Conservation (phyloP, 139 green algal genomes). For the Chlorella ohadii region DNA sequence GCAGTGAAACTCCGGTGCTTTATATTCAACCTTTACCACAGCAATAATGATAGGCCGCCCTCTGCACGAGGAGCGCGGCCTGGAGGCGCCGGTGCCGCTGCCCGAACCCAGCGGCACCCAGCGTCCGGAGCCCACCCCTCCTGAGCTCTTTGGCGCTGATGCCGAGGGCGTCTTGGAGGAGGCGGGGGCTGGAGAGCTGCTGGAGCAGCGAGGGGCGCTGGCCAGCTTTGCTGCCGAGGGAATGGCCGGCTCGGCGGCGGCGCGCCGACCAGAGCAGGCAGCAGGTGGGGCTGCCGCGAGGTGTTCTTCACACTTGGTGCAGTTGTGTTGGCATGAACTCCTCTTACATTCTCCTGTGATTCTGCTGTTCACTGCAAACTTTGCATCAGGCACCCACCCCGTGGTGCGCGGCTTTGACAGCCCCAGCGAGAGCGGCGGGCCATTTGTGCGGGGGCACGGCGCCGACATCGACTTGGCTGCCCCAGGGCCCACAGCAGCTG, state of each 20-base stretch:
- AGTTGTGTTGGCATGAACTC: no score
- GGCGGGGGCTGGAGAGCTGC: background rate
- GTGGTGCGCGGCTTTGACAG: background rate
- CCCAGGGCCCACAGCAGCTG: background rate
- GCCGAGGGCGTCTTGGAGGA: no score
- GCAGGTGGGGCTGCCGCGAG: background rate
- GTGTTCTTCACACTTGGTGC: no score
- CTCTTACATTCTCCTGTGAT: no score
- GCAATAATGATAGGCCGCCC: no score
- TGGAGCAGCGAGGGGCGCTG: background rate
- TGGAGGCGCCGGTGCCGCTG: background rate
- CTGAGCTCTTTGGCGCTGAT: background rate
- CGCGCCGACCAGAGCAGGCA: no score
- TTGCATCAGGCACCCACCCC: background rate
- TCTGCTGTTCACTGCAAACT: background rate
- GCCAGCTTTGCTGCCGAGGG: conserved; percentile 4
- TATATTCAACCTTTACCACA: no score
- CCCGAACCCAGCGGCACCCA: background rate
- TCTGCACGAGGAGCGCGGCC: no score
- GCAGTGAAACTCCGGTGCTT: no score
- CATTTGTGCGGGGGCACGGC: background rate
- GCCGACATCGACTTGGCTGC: background rate
- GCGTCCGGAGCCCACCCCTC: background rate
- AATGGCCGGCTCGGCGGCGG: background rate
- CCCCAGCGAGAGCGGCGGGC: background rate